Base-by-base conservation (phyloP, 176 grass and related monocot species). In the Tuctoria greenei region DNA sequence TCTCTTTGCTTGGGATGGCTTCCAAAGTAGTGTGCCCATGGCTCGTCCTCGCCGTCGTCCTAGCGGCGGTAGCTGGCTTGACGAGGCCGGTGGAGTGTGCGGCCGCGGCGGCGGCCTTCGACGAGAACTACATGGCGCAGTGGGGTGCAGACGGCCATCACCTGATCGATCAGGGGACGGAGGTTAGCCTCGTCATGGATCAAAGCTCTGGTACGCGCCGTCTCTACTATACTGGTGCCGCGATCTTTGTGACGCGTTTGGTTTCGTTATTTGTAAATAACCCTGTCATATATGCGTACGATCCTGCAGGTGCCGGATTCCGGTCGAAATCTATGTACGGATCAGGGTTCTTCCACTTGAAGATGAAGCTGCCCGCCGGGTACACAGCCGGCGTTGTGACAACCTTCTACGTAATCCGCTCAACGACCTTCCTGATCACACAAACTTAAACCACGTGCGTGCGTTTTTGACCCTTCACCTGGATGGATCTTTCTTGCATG, bases 371-470 rank as follows among this genome's bases (percentile, higher is more conserved):
- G 35, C 89, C 81, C 2, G 71, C 62, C 8, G 86, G 86, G 10
- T 79, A 92, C 56, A 84, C 84, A 6, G 89, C 82, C 36, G 89
- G 89, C 39, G 87, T 96, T n/a, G 84, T 96, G 26, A 90, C 93
- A 4, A 81, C 86, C 17, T 93, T 78, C 66, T 93, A 89, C 4
- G 90, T 50, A 16, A 46, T 12, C 43, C 43, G 14, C 43, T 45
- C 50, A n/a, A n/a, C 18, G 50, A 31, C 31, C 31, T 35, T 61
- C 42, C 12, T 47, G 38, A 51, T 59, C 8, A 40, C 12, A 79
- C 10, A 10, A 56, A 14, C 18, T n/a, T n/a, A 52, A 20, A 20
- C 50, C n/a, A 52, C 50, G 15, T 17, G 16, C 5, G 47, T n/a
- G n/a, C n/a, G n/a, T n/a, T n/a, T 50, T 20, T 0, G 14, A 18